Conservation (phyloP, 352 stramenopile species). For the Phytophthora pinifolia region DNA sequence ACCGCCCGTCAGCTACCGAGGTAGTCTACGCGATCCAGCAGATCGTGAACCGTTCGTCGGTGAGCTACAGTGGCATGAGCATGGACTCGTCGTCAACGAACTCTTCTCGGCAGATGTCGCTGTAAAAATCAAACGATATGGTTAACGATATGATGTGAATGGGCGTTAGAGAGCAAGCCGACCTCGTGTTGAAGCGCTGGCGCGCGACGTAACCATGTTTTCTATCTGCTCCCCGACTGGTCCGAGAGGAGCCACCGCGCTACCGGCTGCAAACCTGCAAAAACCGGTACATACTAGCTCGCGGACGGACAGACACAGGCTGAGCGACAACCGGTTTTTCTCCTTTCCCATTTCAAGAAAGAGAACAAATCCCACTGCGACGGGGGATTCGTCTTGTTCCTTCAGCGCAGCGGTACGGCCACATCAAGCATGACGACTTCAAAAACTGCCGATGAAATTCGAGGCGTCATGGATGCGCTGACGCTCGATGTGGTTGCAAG, state of each 20-base stretch:
- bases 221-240: slow-evolving; percentile 12
- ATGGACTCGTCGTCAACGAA: slow-evolving; percentile 28
- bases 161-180: slow-evolving; percentile 18
- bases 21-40: slow-evolving; percentile 64
- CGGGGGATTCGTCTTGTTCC: no score
- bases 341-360: no score
- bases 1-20: slow-evolving; percentile 59
- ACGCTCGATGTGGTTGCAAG: no score
- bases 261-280: no score
- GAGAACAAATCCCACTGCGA: no score
- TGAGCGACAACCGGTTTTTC: no score
- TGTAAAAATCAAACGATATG: slow-evolving; percentile 13
- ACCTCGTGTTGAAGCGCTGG: slow-evolving; percentile 12
- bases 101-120: slow-evolving; percentile 21
- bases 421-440: no score
- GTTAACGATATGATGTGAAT: slow-evolving; percentile 26
- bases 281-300: no score
- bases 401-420: no score
- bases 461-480: no score
- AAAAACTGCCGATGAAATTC: no score
- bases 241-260: neutral
- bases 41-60: slow-evolving; percentile 29
- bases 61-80: slow-evolving; percentile 16
- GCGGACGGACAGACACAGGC: no score
- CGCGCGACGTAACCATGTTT: slow-evolving; percentile 9